Base-by-base conservation (phyloP, 768 basidiomycete genomes). In the Hirschioporus abietinus region DNA sequence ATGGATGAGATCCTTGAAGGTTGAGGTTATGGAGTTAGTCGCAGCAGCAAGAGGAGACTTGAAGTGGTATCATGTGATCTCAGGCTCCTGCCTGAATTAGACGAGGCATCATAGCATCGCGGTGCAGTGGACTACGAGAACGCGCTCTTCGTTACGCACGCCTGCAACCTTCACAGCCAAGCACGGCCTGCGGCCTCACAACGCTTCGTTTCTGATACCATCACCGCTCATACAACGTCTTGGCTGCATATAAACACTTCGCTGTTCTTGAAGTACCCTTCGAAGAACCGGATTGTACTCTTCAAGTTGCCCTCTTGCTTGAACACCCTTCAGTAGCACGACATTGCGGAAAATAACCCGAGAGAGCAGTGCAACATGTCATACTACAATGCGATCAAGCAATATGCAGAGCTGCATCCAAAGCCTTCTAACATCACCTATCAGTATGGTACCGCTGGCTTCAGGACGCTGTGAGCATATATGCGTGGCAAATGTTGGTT, bases 361-460 rank as follows among this genome's bases (percentile, higher is more conserved):
- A 52, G 42, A 52, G 42, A 52, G 20, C 20, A 5, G 42, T 12
- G 20, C 42, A 52, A 10, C 2, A 52, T 52, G 42, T 52, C 27
- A 67, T 67, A 63, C 63, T 20, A 58, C 64, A 23, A 42, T 58
- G 58, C 76, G 18, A 81, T 93, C 71, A 79, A 74, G 66, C 68
- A 75, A 20, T 80, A 87, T 63, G 78, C 86, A 34, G 83, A 88
- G 65, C 78, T 77, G 34, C 88, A 96, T 75, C 88, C 87, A 1
- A 92, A 95, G 74, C 91, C 88, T n/a, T 72, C 82, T 18, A 76
- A 86, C 57, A 75, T 91, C 35, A 84, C 77, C 23, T 98, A 88
- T 72, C 87, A 90, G 65, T 98, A 97, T 83, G 95, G 95, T 7
- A 98, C 95, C 0, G 95, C 95, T 65, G 95, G 95, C 17, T 98